Percentiles rank a stretch among this genome's conserved stretches.
These are phyloP conservation scores for Takashimella koratensis DNA, from an alignment of 1,284 basidiomycete species.

Conservation along the genomic window DNA sequence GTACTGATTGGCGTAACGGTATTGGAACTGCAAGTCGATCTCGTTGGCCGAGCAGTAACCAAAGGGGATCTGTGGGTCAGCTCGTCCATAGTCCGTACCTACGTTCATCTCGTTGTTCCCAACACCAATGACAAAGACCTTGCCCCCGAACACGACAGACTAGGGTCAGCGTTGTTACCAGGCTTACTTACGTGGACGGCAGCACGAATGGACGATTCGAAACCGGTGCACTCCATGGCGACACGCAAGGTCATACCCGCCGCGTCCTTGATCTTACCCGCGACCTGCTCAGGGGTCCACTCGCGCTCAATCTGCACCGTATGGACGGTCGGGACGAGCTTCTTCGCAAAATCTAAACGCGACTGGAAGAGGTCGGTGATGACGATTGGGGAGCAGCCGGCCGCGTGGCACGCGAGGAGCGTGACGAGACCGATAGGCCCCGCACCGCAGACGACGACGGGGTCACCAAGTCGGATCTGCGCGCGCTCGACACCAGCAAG, in stretches of 20 bases:
- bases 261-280: slow-evolving; percentile 38
- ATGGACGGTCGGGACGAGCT: slow-evolving; percentile 51
- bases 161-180: slow-evolving; percentile 23
- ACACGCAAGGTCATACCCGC: slow-evolving; percentile 40
- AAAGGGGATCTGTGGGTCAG: slow-evolving; percentile 47
- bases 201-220: slow-evolving; percentile 82
- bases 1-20: slow-evolving; percentile 57
- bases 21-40: slow-evolving; percentile 55
- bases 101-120: slow-evolving; percentile 50
- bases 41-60: slow-evolving; percentile 54
- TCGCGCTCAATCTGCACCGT: slow-evolving; percentile 46
- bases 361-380: slow-evolving; percentile 54
- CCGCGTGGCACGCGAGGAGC: slow-evolving; percentile 53
- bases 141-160: slow-evolving; percentile 52
- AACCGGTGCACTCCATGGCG: slow-evolving; percentile 62
- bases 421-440: slow-evolving; percentile 56
- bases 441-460: slow-evolving; percentile 51
- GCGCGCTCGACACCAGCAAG: slow-evolving; percentile 55
- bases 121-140: slow-evolving; percentile 56
- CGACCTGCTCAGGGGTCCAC: slow-evolving; percentile 35
- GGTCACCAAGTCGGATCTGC: slow-evolving; percentile 52
- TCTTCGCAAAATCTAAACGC: slow-evolving; percentile 54
- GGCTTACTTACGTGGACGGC: slow-evolving; percentile 65
- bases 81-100: background rate
- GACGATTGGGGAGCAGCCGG: slow-evolving; percentile 55